Base-by-base conservation (phyloP, 495 filamentous ascomycete species). In the Amphirosellinia nigrospora region DNA sequence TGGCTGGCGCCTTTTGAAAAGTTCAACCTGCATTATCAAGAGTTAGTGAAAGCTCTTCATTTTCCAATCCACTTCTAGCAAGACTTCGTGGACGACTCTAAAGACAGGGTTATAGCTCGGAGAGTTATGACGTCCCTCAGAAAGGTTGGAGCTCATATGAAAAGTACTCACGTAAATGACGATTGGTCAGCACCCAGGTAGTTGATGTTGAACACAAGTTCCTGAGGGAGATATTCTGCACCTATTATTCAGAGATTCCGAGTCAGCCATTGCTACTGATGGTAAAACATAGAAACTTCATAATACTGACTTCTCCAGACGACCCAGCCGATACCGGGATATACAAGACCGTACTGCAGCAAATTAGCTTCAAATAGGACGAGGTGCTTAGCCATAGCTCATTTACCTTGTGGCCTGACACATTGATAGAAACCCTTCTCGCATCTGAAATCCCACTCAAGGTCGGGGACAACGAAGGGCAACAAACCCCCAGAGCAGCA, bases 201-300 rank as follows among this genome's bases (percentile, higher is more conserved):
- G 83, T 97, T 97, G 86, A 97, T 95, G 86, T 96, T 97, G 88
- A 97, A 97, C 75, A 97, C 92, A 45, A 97, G 89, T 77, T 97
- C 94, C 78, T 94, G 84, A 28, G 94, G 94, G 1, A 97, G 86
- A 79, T 85, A 96, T 75, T 95, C 89, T 3, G 92, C 91, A 41
- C 28, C 63, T 65, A 58, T 34, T 19, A 23, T 53, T 52, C 11
- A 9, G 1, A 5, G 28, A 39, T 34, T 19, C 23, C 2, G n/a
- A n/a, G 46, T 65, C n/a, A 65, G 46, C 41, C 21, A 23, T 50
- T 50, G 28, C 28, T 9, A 1, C n/a, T 63, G 7, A 46, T 16
- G 15, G 21, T 45, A 26, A 63, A 41, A 3, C 7, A 16, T 53
- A 13, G 19, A 28, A 30, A 52, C 1, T 8, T 52, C n/a, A 34